phyloP scores from a whole-genome alignment of 1,139 yeast species.

The Kurtzmaniella quercitrusa region DNA sequence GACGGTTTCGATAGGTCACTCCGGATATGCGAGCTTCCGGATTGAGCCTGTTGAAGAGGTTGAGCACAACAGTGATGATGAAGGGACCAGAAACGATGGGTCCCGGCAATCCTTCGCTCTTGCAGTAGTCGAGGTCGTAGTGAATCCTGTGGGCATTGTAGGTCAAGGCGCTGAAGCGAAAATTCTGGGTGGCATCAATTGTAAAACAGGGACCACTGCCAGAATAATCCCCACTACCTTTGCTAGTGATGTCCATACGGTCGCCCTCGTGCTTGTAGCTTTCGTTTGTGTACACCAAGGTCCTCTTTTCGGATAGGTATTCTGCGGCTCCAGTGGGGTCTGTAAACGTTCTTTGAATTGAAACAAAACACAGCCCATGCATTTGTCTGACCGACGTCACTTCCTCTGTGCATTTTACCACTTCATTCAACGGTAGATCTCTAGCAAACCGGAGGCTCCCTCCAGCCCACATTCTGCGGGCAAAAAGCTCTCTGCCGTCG shows the following conservation, averaged over 20 bases:
- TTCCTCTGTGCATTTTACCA: constrained; percentile 42
- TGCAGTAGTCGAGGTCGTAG: constrained; percentile 54
- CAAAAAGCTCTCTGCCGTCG: constrained; percentile 28
- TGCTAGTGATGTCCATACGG: neutral
- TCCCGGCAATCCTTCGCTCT: constrained; percentile 55
- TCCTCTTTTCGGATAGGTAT: constrained; percentile 24
- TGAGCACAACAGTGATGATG: constrained; percentile 53
- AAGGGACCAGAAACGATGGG: constrained; percentile 82
- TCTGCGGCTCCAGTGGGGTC: constrained; percentile 6
- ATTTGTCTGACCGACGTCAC: constrained; percentile 32
- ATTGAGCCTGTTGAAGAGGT: constrained; percentile 34
- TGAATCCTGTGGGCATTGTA: constrained; percentile 84
- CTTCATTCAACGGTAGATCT: constrained; percentile 28
- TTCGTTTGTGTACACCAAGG: constrained; percentile 34
- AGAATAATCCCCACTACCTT: neutral
- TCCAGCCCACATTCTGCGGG: constrained; percentile 77
- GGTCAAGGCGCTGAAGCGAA: constrained; percentile 69
- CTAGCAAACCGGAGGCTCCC: constrained; percentile 50
- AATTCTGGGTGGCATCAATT: constrained; percentile 9
- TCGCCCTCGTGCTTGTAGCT: constrained; percentile 11
- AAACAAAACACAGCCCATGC: constrained; percentile 38
- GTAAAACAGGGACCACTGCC: neutral
- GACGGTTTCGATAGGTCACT: constrained; percentile 46
- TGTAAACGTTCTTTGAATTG: constrained; percentile 35
- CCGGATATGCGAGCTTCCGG: constrained; percentile 15